A percentile compares a stretch with the other conserved stretches of the same genome.
phyloP scores from a whole-genome alignment of 2,329 filamentous ascomycete species.

The Pseudogymnoascus sp. region DNA sequence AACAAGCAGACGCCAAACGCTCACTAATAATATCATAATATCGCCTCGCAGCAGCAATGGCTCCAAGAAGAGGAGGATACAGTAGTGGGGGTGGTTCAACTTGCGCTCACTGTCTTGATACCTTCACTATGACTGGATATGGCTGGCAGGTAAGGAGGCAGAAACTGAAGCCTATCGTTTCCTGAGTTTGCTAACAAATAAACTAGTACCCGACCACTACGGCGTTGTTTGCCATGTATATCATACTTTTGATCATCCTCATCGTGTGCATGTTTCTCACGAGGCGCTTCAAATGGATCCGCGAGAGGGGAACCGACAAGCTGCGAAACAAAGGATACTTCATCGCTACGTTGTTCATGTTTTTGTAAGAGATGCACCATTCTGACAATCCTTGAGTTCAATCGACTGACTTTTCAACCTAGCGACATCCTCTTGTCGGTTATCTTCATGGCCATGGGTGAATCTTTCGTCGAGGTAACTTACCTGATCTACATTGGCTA shows the following conservation, averaged over 20 bases:
- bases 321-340: background rate
- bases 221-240: background rate
- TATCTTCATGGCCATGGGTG: background rate
- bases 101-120: background rate
- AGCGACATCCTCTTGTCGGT: background rate
- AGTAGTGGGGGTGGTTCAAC: background rate
- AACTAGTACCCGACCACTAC: background rate
- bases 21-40: background rate
- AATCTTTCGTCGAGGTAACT: background rate
- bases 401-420: background rate
- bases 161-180: background rate
- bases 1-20: background rate
- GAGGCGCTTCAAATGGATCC: background rate
- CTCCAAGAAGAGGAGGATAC: constrained; percentile 4
- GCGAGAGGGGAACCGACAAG: background rate
- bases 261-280: background rate
- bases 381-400: background rate
- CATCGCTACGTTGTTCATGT: background rate
- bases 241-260: background rate
- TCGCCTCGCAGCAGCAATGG: background rate
- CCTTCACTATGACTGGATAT: background rate
- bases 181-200: background rate
- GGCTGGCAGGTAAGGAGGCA: background rate
- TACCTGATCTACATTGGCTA: background rate
- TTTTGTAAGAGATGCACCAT: background rate